Evolutionary conservation across 495 filamentous ascomycete genomes (phyloP).

Genomic region (Aspergillus hancockii): DNA sequence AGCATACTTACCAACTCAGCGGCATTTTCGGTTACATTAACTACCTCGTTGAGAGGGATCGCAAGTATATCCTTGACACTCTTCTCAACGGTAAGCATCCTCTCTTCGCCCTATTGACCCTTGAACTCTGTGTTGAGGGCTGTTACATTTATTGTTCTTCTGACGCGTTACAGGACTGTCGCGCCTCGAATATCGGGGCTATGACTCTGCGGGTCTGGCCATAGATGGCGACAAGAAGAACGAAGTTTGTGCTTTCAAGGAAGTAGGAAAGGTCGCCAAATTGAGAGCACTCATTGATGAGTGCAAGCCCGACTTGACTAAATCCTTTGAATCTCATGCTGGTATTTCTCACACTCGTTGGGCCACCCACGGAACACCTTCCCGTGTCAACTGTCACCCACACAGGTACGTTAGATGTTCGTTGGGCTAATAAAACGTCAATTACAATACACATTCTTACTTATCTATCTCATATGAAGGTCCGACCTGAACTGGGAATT

Average conservation of each 20-base stretch:
- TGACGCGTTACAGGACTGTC: slow-evolving; percentile 60
- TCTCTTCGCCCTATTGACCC: not conserved
- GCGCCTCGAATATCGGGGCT: slow-evolving; percentile 92
- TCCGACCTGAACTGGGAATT: slow-evolving; percentile 93
- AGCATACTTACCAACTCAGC: slow-evolving; percentile 46
- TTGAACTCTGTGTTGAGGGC: not conserved
- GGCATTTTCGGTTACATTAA: slow-evolving; percentile 99
- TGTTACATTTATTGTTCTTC: not conserved
- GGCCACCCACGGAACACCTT: slow-evolving; percentile 96
- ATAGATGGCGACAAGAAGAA: slow-evolving; percentile 99
- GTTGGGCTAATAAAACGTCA: not conserved
- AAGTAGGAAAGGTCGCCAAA: slow-evolving; percentile 98
- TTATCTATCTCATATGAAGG: slow-evolving; percentile 33
- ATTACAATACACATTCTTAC: not conserved
- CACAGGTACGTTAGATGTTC: slow-evolving; percentile 68
- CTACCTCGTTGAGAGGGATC: slow-evolving; percentile 88
- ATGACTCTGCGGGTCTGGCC: slow-evolving; percentile 95
- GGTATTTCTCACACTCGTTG: slow-evolving; percentile 98
- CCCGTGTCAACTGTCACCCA: slow-evolving; percentile 94
- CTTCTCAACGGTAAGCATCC: slow-evolving; percentile 81
- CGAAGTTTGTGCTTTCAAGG: slow-evolving; percentile 95
- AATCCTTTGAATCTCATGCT: slow-evolving; percentile 94
- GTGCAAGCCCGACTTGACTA: slow-evolving; percentile 77
- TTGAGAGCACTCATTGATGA: slow-evolving; percentile 89
- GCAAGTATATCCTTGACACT: slow-evolving; percentile 90